Evolutionary conservation across 1,284 basidiomycete species (phyloP), one percentile per base, ranked within the genome.

Genomic region (Cryptococcus maquisensis): DNA sequence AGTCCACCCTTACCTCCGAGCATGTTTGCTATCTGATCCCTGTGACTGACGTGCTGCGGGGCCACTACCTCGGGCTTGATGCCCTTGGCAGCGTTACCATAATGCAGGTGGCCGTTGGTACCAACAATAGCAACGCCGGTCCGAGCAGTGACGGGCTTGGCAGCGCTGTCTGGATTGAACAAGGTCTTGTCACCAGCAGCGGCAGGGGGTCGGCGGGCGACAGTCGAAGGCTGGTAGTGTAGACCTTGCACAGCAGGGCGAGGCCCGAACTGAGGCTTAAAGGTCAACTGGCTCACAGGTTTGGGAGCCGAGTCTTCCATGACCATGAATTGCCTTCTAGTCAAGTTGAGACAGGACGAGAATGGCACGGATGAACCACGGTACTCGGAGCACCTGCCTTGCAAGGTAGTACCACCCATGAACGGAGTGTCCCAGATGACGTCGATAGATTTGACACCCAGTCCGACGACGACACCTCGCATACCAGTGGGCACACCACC

Each of bases 401-500:
- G 84, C 4, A 98, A 79, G 0, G 88, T 96, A 2, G 84, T 82
- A 10, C 96, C 95, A 35, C 91, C 86, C 82, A 99, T 89, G 79
- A 98, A 98, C 0, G 92, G 83, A 20, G 87, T 85, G 73, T 98
- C 96, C 86, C 96, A 98, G 0, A 96, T 83, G n/a, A 98, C 86
- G 72, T 98, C 96, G 81, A 98, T 87, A 10, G 86, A 85, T 67
- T 87, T 88, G 12, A 85, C 79, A 64, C 85, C 88, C 66, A 98
- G 78, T 4, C 94, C 92, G 51, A 98, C 84, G 16, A 98, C 92
- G 9, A 95, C 90, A 40, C 96, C 96, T 73, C 95, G 95, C 52
- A 88, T 87, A 2, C 86, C 86, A 10, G 98, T 80, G 0, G 94
- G 93, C 0, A 98, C 92, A 23, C 86, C 86, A n/a, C 95, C 95